These are phyloP conservation scores for Keithomyces neogunnii DNA, from an alignment of 2,329 filamentous ascomycete genomes.

Conservation along the genomic window DNA sequence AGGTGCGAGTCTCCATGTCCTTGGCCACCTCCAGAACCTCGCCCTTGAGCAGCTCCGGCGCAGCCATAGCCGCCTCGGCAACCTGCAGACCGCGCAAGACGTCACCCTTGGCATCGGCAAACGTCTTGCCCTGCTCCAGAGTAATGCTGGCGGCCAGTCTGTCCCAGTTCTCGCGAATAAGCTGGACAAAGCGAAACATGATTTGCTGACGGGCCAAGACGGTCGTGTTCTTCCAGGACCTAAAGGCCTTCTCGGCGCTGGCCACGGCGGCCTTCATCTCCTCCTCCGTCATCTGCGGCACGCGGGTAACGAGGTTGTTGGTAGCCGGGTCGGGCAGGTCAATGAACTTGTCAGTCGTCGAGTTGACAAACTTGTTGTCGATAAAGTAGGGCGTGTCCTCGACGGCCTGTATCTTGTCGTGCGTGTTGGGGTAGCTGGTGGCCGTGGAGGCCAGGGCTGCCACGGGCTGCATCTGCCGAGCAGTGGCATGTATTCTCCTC, in stretches of 20 bases:
- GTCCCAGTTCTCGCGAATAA: constrained; percentile 82
- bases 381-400: constrained; percentile 73
- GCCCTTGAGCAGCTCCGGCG: constrained; percentile 73
- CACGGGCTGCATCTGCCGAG: constrained; percentile 44
- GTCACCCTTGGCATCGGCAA: constrained; percentile 74
- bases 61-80: constrained; percentile 72
- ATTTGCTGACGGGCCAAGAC: constrained; percentile 70
- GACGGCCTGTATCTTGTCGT: constrained; percentile 60
- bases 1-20: constrained; percentile 83
- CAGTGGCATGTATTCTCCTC: constrained; percentile 49
- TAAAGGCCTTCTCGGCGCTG: constrained; percentile 68
- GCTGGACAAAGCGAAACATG: constrained; percentile 76
- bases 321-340: constrained; percentile 76
- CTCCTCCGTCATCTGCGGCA: constrained; percentile 70
- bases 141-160: constrained; percentile 77
- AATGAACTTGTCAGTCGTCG: constrained; percentile 63
- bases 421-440: constrained; percentile 58
- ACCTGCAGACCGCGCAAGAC: constrained; percentile 77
- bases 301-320: constrained; percentile 75
- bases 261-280: constrained; percentile 70
- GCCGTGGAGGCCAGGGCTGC: constrained; percentile 45
- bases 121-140: constrained; percentile 82
- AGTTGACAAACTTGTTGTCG: constrained; percentile 69
- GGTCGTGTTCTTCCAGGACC: constrained; percentile 63
- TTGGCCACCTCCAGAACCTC: constrained; percentile 79